Evolutionary conservation across 768 basidiomycete species (phyloP).

Genomic region (Pleurotus eryngii): DNA sequence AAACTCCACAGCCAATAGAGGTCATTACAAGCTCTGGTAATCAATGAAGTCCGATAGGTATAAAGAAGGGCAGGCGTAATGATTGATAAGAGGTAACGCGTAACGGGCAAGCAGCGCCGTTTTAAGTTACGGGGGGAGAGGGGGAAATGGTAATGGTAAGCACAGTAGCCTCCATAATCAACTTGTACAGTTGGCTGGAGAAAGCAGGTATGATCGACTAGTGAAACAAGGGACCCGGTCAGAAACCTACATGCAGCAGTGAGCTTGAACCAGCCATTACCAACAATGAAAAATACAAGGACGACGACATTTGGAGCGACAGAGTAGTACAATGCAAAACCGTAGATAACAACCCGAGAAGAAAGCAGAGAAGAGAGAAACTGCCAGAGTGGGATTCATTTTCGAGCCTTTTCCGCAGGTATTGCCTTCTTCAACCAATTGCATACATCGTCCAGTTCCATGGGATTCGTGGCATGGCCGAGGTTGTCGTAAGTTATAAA

Average conservation of each 20-base stretch:
- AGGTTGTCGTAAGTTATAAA: slow-evolving; percentile 68
- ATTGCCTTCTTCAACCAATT: slow-evolving; percentile 65
- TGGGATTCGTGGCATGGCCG: slow-evolving; percentile 58
- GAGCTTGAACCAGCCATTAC: background rate
- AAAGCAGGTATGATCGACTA: too few relatives aligned
- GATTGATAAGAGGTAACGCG: background rate
- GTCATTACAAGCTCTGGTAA: background rate
- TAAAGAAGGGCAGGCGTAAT: background rate
- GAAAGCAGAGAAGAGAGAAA: slow-evolving; percentile 1
- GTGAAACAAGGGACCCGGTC: too few relatives aligned
- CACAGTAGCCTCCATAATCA: background rate
- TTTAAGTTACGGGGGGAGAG: background rate
- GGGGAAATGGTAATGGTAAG: background rate
- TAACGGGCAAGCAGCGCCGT: background rate
- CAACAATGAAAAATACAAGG: background rate
- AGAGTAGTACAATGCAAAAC: slow-evolving; percentile 4
- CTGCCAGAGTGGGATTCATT: background rate
- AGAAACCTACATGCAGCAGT: too few relatives aligned
- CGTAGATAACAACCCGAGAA: slow-evolving; percentile 7
- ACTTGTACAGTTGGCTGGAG: too few relatives aligned
- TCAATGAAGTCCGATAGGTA: background rate
- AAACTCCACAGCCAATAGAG: too few relatives aligned
- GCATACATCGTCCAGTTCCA: slow-evolving; percentile 70
- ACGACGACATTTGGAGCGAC: background rate
- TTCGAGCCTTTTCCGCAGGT: slow-evolving; percentile 22